Percentiles rank a stretch among this genome's conserved stretches.
Evolutionary conservation across 192 early-diverging fungal species (phyloP).

Genomic region (Rhizoclosmatium globosum): DNA sequence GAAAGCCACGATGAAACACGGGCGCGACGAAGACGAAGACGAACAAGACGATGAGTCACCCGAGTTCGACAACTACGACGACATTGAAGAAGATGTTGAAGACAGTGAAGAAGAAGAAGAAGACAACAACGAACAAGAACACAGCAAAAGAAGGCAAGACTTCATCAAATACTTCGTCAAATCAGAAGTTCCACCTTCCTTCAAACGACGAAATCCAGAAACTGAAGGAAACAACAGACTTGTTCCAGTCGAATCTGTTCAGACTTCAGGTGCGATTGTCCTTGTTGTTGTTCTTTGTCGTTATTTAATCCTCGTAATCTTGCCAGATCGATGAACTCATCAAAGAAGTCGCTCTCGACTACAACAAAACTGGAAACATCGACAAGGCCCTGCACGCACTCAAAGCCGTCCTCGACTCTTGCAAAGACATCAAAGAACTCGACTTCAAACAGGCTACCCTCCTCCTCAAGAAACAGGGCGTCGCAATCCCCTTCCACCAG

Average conservation of each 20-base stretch:
- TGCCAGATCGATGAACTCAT: conserved; percentile 78
- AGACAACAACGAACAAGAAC: too few species aligned
- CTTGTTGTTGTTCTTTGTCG: conserved; percentile 39
- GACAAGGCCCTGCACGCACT: conserved; percentile 73
- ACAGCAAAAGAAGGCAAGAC: too few species aligned
- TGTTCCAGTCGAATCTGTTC: conserved; percentile 93
- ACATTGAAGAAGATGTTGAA: too few species aligned
- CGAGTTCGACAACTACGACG: too few species aligned
- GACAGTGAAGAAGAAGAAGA: too few species aligned
- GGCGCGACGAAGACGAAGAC: too few species aligned
- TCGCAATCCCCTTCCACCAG: conserved; percentile 77
- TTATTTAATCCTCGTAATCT: conserved; percentile 31
- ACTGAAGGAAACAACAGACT: conserved; percentile 79
- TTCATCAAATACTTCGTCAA: too few species aligned
- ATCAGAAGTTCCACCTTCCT: background rate
- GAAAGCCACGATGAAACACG: too few species aligned
- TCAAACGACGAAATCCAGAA: conserved; percentile 83
- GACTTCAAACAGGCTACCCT: background rate
- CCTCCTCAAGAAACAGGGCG: conserved; percentile 27
- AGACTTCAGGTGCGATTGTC: conserved; percentile 74
- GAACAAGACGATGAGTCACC: too few species aligned
- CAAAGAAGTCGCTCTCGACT: conserved; percentile 69
- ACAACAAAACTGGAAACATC: conserved; percentile 62
- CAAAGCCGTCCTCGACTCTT: conserved; percentile 72
- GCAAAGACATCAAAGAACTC: conserved; percentile 60